Evolutionary conservation across 352 stramenopile species (phyloP).

Genomic region (Globisporangium heterothallicum): DNA sequence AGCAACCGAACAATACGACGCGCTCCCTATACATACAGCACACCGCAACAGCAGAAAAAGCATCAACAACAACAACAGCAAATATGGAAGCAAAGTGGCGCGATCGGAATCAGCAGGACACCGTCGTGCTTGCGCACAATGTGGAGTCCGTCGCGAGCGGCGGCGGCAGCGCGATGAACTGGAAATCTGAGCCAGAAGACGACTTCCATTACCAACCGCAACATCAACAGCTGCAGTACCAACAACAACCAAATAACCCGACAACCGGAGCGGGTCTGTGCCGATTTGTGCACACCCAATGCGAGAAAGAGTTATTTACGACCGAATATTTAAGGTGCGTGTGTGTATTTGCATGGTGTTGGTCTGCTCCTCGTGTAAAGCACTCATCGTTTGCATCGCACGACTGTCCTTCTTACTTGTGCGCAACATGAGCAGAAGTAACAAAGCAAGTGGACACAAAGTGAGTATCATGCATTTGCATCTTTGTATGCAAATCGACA

Average conservation of each 20-base stretch:
- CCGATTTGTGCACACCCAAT: slow-evolving; percentile 64
- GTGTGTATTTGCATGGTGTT: slow-evolving; percentile 5
- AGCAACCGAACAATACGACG: no score
- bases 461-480: slow-evolving; percentile 14
- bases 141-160: neutral
- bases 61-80: no score
- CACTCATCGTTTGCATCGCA: no score
- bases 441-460: slow-evolving; percentile 83
- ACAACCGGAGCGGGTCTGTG: slow-evolving; percentile 18
- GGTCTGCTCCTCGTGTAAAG: neutral
- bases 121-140: neutral
- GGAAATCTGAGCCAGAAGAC: neutral
- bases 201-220: neutral
- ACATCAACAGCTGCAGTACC: neutral
- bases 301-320: slow-evolving; percentile 69
- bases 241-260: no score
- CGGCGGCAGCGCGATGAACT: neutral
- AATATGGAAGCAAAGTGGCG: no score
- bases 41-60: no score
- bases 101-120: no score
- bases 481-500: no score
- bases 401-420: neutral
- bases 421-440: slow-evolving; percentile 41
- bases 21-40: no score
- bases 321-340: slow-evolving; percentile 66